These are phyloP conservation scores for Boletus semigastroideus DNA, from an alignment of 1,284 basidiomycete species.

Conservation along the genomic window DNA sequence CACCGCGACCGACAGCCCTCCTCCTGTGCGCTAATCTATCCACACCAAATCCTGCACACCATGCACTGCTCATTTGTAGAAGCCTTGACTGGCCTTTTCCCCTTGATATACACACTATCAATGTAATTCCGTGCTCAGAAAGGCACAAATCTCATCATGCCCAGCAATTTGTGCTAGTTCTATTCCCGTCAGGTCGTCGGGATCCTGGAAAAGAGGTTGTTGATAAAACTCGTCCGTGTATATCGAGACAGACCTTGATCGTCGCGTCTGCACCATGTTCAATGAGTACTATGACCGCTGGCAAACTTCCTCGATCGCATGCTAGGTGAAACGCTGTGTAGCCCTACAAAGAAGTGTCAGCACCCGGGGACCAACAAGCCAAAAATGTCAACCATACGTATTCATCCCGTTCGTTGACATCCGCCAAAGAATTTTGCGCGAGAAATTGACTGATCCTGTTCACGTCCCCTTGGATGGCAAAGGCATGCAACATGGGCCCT, in stretches of 20 bases:
- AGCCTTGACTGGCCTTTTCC: neutral
- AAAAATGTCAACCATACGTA: constrained; percentile 50
- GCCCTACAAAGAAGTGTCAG: constrained; percentile 49
- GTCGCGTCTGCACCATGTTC: constrained; percentile 60
- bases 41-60: neutral
- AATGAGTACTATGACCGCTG: constrained; percentile 61
- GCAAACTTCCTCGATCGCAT: constrained; percentile 71
- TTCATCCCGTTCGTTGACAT: constrained; percentile 53
- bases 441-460: constrained; percentile 49
- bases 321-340: constrained; percentile 86
- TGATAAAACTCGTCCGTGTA: constrained; percentile 1
- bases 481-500: constrained; percentile 53
- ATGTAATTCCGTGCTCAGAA: constrained; percentile 39
- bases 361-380: neutral
- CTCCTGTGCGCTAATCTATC: neutral
- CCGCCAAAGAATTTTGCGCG: constrained; percentile 36
- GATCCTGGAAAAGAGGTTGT: constrained; percentile 50
- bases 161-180: constrained; percentile 70
- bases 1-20: neutral
- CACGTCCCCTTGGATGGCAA: constrained; percentile 60
- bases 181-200: constrained; percentile 63
- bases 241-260: constrained; percentile 50
- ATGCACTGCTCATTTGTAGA: constrained; percentile 9
- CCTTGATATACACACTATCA: constrained; percentile 12
- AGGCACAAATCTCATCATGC: constrained; percentile 56